Conservation (phyloP, 2,329 filamentous ascomycete genomes). For the Hypoxylon sp. region DNA sequence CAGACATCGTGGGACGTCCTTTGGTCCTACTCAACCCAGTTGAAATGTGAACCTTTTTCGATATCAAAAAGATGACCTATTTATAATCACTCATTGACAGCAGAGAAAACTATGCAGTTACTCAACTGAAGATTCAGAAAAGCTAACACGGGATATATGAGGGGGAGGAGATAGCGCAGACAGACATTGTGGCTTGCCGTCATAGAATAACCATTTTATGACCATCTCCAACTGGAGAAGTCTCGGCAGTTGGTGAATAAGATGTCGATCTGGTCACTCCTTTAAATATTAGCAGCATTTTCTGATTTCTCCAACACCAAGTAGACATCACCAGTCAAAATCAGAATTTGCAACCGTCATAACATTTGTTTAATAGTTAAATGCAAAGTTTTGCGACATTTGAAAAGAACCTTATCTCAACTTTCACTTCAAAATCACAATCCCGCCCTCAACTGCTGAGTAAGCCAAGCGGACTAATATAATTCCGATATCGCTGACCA, state of each 20-base stretch:
- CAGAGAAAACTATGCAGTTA: background rate
- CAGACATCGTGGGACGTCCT: constrained; percentile 24
- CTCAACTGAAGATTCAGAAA: background rate
- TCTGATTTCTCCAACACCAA: background rate
- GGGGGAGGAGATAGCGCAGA: background rate
- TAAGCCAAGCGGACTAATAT: no score
- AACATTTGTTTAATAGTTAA: background rate
- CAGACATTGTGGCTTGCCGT: background rate
- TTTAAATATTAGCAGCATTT: constrained; percentile 28
- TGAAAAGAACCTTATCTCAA: no score
- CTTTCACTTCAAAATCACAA: no score
- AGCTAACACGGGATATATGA: background rate
- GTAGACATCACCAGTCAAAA: background rate
- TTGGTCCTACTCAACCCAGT: background rate
- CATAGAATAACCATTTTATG: background rate
- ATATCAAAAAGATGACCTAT: background rate
- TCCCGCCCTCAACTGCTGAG: no score
- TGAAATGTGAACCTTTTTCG: background rate
- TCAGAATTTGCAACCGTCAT: background rate
- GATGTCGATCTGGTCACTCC: constrained; percentile 5
- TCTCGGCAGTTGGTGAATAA: constrained; percentile 28
- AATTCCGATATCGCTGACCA: no score
- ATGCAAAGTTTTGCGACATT: background rate
- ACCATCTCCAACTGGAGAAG: constrained; percentile 30
- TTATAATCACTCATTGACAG: background rate